Conservation (phyloP, 306 rosid species). For the Malus sieversii region DNA sequence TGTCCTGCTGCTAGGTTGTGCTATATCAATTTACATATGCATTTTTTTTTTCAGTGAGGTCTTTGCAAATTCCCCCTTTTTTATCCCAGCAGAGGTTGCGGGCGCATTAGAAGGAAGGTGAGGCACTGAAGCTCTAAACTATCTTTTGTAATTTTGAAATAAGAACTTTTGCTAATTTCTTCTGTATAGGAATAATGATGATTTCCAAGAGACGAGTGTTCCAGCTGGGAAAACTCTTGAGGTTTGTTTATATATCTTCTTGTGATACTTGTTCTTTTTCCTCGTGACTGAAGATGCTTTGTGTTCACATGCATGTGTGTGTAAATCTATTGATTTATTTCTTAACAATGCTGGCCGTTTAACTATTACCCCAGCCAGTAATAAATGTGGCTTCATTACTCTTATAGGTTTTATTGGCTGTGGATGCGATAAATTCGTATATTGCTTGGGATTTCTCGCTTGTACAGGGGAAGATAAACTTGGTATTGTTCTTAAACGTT, state of each 20-base stretch:
- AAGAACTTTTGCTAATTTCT: slow-evolving; percentile 7
- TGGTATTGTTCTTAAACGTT: slow-evolving; percentile 49
- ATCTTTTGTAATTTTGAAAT: not conserved
- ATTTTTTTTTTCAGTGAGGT: slow-evolving; percentile 54
- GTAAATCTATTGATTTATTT: not conserved
- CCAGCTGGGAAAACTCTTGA: slow-evolving; percentile 83
- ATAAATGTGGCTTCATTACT: not conserved
- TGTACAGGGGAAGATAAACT: slow-evolving; percentile 75
- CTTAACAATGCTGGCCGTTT: not conserved
- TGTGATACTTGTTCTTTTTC: slow-evolving; percentile 3
- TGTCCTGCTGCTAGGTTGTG: slow-evolving; percentile 7
- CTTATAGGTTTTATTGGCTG: slow-evolving; percentile 62
- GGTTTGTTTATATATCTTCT: slow-evolving; percentile 41
- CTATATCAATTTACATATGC: slow-evolving; percentile 18
- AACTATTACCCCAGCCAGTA: not conserved
- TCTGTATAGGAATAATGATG: slow-evolving; percentile 57
- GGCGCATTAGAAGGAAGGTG: slow-evolving; percentile 63
- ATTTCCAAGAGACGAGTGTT: slow-evolving; percentile 63
- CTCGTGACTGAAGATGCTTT: not conserved
- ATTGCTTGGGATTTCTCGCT: slow-evolving; percentile 97
- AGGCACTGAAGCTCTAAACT: not conserved
- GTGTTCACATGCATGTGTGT: not conserved
- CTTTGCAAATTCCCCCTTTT: slow-evolving; percentile 86
- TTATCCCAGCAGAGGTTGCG: slow-evolving; percentile 85
- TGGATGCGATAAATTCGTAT: slow-evolving; percentile 76